Conservation (phyloP, 768 basidiomycete species). For the Galerina sulciceps region DNA sequence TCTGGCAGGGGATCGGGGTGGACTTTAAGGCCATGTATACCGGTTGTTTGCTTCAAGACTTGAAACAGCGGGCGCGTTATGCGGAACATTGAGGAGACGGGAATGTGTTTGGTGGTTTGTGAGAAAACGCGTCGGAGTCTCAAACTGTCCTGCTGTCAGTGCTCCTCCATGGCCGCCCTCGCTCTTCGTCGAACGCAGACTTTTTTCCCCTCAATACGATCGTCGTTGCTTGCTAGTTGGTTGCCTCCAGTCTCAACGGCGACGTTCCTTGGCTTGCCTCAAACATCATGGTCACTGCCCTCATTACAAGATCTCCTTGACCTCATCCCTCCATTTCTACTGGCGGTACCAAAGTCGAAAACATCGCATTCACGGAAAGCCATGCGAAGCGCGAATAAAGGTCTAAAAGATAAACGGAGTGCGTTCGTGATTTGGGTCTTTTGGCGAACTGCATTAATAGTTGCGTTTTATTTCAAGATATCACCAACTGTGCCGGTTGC, state of each 20-base stretch:
- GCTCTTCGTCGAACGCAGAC: conserved; percentile 27
- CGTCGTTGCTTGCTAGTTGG: conserved; percentile 25
- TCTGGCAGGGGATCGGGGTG: conserved; percentile 86
- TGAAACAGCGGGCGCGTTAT: conserved; percentile 73
- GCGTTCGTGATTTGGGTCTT: conserved; percentile 25
- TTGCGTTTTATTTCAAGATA: conserved; percentile 53
- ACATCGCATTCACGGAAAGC: conserved; percentile 91
- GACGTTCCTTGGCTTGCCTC: conserved; percentile 17
- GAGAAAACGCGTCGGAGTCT: conserved; percentile 41
- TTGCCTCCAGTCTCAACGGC: conserved; percentile 20
- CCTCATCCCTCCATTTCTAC: conserved; percentile 84
- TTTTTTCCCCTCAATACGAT: conserved; percentile 20
- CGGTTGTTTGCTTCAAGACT: conserved; percentile 79
- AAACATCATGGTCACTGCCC: conserved; percentile 39
- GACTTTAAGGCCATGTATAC: conserved; percentile 82
- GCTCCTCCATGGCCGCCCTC: conserved; percentile 37
- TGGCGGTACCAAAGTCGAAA: conserved; percentile 95
- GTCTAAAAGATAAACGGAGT: conserved; percentile 94
- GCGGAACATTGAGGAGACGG: conserved; percentile 66
- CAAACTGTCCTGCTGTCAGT: conserved; percentile 29
- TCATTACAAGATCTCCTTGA: conserved; percentile 55
- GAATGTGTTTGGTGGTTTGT: conserved; percentile 18
- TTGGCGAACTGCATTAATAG: conserved; percentile 1
- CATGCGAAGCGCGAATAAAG: conserved; percentile 96
- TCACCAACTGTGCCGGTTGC: conserved; percentile 90